Evolutionary conservation across 2,329 filamentous ascomycete species (phyloP), one percentile per base, ranked within the genome.

Genomic region (Zasmidium cellare): DNA sequence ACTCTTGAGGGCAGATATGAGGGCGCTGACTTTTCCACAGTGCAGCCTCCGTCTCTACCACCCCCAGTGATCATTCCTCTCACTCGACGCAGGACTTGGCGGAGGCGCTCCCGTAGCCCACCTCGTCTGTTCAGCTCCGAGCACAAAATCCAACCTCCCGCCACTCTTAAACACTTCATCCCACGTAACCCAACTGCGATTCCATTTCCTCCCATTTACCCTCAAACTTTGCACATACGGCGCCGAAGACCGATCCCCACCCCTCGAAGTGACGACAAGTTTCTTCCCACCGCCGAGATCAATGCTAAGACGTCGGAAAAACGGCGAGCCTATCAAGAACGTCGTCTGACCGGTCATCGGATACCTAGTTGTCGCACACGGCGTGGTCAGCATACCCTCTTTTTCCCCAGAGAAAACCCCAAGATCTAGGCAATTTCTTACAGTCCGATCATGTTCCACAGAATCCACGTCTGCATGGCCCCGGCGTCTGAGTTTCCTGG

Each of bases 401-500:
- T n/a, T n/a, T n/a, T 47, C 19, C 11, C 45, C 23, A 22, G 45
- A 24, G 5, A 20, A n/a, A n/a, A 5, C 11, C 25, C 25, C 25
- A 5, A 28, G 25, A 6, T 47, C 45, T 11, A 22, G 19, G 23
- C n/a, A n/a, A 16, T 41, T 41, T 14, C 47, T 31, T 50, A 31
- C 48, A 89, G 72, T 3, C 86, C 86, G 46, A 88, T 79, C 80
- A 87, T 87, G 61, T 83, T 84, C 84, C 87, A 89, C 3, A 88
- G 72, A 3, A 87, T 71, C 85, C 85, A 89, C 12, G 82, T 84
- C 71, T 90, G 85, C 86, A 90, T 89, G 16, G 87, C 86, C 3
- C 87, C 87, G 1, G 86, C 86, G 69, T 90, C 87, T 41, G 81
- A 85, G 71, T 90, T 90, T 0, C 87, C 87, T 0, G 87, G 87